These are phyloP conservation scores for Pilobolus umbonatus DNA, from an alignment of 192 early-diverging fungal genomes.

Conservation along the genomic window DNA sequence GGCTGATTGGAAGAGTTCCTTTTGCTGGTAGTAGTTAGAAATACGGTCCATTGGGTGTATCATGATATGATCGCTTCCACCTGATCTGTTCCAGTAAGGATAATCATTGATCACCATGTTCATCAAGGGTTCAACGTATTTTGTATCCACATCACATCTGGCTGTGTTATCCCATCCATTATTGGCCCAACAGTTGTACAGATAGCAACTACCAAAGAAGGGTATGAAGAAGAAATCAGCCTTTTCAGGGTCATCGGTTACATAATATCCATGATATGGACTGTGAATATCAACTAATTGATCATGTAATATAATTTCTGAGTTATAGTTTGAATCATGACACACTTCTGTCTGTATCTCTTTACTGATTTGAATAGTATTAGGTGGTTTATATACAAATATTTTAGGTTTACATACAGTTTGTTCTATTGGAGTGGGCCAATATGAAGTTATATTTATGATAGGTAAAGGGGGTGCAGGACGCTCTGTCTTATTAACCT, in stretches of 20 bases:
- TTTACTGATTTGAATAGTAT: slow-evolving; percentile 31
- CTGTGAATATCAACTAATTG: slow-evolving; percentile 31
- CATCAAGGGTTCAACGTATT: slow-evolving; percentile 43
- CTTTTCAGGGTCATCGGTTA: slow-evolving; percentile 42
- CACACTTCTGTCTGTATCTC: slow-evolving; percentile 17
- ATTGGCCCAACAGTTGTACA: slow-evolving; percentile 40
- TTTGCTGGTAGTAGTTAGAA: slow-evolving; percentile 34
- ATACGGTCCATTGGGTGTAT: slow-evolving; percentile 42
- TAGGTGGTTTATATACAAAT: slow-evolving; percentile 38
- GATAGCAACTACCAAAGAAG: slow-evolving; percentile 42
- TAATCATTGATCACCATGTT: slow-evolving; percentile 32
- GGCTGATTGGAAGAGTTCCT: slow-evolving; percentile 28
- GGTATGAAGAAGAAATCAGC: slow-evolving; percentile 45
- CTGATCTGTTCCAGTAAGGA: slow-evolving; percentile 39
- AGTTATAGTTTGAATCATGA: slow-evolving; percentile 38
- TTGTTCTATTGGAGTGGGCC: slow-evolving; percentile 36
- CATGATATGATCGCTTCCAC: slow-evolving; percentile 40
- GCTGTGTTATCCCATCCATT: slow-evolving; percentile 27
- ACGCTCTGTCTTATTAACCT: not conserved
- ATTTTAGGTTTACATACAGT: slow-evolving; percentile 37
- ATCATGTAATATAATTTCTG: slow-evolving; percentile 34
- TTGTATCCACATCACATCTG: slow-evolving; percentile 38
- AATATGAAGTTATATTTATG: slow-evolving; percentile 13
- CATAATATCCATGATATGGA: slow-evolving; percentile 35
- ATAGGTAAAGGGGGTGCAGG: slow-evolving; percentile 19